Evolutionary conservation across 2,329 filamentous ascomycete genomes (phyloP).

Genomic region (Fusarium luffae): DNA sequence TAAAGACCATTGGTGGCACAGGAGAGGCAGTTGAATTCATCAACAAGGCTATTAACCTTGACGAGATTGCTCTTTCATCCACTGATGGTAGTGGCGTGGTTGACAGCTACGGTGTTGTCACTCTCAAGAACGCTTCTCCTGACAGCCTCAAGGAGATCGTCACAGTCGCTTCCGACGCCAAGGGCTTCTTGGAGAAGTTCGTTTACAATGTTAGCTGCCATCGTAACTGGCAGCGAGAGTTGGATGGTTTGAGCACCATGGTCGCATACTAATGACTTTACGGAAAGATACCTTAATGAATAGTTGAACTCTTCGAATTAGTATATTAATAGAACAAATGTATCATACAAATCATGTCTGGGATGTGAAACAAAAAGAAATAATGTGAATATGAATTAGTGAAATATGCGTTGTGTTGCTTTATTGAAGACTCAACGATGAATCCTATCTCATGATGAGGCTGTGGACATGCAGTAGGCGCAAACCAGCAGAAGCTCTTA

Average conservation of each 20-base stretch:
- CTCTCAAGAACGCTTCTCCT: slow-evolving; percentile 64
- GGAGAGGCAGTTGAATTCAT: slow-evolving; percentile 77
- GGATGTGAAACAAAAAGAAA: accelerated
- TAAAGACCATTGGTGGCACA: slow-evolving; percentile 81
- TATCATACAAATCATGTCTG: background rate
- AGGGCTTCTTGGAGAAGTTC: slow-evolving; percentile 77
- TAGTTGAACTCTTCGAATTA: background rate
- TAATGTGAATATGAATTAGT: too few species aligned
- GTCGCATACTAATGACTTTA: slow-evolving; percentile 71
- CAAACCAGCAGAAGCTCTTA: background rate
- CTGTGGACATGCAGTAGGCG: too few species aligned
- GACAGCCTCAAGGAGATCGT: slow-evolving; percentile 70
- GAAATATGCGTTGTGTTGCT: background rate
- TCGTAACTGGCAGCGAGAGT: slow-evolving; percentile 77
- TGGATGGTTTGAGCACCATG: slow-evolving; percentile 73
- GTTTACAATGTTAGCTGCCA: slow-evolving; percentile 77
- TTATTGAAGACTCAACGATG: background rate
- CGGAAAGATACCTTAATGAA: slow-evolving; percentile 20
- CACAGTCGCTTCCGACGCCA: slow-evolving; percentile 73
- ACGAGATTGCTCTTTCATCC: slow-evolving; percentile 55
- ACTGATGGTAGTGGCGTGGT: slow-evolving; percentile 56
- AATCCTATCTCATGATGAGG: too few species aligned
- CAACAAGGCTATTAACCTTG: slow-evolving; percentile 57
- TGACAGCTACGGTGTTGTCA: slow-evolving; percentile 83
- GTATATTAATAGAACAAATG: background rate